Percentiles rank a stretch among this genome's conserved stretches.
These are phyloP conservation scores for Epichloe scottii DNA, from an alignment of 2,329 filamentous ascomycete genomes.

Conservation along the genomic window DNA sequence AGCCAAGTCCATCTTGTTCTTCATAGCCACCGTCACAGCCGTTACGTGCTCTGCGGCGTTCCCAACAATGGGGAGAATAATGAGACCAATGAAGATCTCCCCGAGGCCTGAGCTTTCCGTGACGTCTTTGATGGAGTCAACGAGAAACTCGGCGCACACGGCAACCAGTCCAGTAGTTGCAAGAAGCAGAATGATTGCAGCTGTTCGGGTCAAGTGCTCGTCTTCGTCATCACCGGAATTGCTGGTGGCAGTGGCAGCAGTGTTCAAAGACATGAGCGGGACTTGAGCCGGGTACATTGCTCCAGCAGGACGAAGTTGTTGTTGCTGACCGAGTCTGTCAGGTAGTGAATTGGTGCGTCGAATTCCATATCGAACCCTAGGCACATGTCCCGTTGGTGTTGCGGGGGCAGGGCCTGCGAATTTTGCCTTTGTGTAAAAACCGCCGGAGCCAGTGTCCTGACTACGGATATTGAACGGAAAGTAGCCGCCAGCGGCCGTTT, in stretches of 20 bases:
- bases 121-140: constrained; percentile 53
- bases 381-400: constrained; percentile 32
- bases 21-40: constrained; percentile 56
- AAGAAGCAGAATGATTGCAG: constrained; percentile 49
- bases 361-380: constrained; percentile 49
- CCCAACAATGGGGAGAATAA: constrained; percentile 60
- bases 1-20: constrained; percentile 66
- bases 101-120: constrained; percentile 42
- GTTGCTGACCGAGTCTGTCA: constrained; percentile 43
- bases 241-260: constrained; percentile 14
- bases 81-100: constrained; percentile 58
- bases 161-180: constrained; percentile 54
- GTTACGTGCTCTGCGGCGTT: constrained; percentile 65
- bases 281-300: constrained; percentile 36
- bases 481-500: constrained; percentile 37
- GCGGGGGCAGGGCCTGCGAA: constrained; percentile 11
- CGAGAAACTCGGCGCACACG: constrained; percentile 57
- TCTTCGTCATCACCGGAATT: constrained; percentile 23
- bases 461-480: constrained; percentile 43
- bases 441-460: constrained; percentile 57
- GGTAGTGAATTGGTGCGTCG: constrained; percentile 65
- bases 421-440: constrained; percentile 47
- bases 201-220: constrained; percentile 38
- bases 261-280: constrained; percentile 24
- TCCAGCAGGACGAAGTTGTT: constrained; percentile 33